Evolutionary conservation across 2,329 filamentous ascomycete species (phyloP).

Genomic region (Colletotrichum trifolii): DNA sequence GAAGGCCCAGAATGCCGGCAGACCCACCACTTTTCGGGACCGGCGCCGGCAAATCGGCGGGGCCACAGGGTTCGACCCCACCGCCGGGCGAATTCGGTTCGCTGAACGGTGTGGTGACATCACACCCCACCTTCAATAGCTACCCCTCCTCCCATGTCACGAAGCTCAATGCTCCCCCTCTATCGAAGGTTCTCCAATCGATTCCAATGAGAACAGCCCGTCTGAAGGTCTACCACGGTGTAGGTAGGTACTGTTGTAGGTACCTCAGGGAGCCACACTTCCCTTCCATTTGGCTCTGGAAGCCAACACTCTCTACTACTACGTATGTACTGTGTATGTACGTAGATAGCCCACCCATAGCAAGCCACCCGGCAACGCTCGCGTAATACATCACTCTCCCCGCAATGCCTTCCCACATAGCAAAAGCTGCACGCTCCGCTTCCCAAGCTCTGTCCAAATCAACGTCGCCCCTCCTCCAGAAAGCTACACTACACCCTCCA

Average conservation of each 20-base stretch:
- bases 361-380: neutral
- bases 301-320: neutral
- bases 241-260: too few species aligned
- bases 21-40: conserved; percentile 7
- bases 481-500: conserved; percentile 6
- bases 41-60: conserved; percentile 18
- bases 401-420: conserved; percentile 20
- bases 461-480: conserved; percentile 2
- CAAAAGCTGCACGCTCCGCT: conserved; percentile 23
- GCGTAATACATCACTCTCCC: too few species aligned
- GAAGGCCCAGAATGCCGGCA: neutral
- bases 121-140: conserved; percentile 10
- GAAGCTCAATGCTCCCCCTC: conserved; percentile 5
- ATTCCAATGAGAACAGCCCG: conserved; percentile 6
- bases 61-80: neutral
- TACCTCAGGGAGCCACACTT: too few species aligned
- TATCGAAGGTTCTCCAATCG: neutral
- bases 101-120: conserved; percentile 29
- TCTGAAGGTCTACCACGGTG: neutral
- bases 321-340: neutral
- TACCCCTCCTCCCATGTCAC: conserved; percentile 11
- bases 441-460: conserved; percentile 23
- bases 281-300: conserved; percentile 4
- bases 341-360: neutral
- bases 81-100: neutral